phyloP scores from a whole-genome alignment of 352 stramenopile species.

The Globisporangium camurandrum region DNA sequence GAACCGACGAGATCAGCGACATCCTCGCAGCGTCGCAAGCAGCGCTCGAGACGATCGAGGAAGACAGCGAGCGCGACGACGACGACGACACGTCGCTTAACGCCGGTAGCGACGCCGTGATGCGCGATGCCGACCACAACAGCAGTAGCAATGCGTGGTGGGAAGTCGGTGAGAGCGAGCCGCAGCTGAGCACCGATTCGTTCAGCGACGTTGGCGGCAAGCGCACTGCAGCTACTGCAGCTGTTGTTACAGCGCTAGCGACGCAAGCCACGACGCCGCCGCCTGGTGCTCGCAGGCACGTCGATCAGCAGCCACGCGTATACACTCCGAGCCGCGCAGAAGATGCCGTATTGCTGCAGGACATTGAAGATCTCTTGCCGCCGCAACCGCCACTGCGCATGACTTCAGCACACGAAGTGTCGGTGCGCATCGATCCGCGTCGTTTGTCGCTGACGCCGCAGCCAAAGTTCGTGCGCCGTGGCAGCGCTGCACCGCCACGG shows the following conservation, averaged over 20 bases:
- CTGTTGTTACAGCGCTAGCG: too few species aligned
- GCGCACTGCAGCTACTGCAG: constrained; percentile 9
- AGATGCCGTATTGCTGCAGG: constrained; percentile 28
- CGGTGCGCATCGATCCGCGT: constrained; percentile 26
- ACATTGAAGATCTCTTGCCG: constrained; percentile 61
- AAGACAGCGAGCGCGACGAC: constrained; percentile 4
- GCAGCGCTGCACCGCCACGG: not conserved
- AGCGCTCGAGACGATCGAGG: constrained; percentile 13
- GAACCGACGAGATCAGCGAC: constrained; percentile 46
- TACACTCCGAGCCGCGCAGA: too few species aligned
- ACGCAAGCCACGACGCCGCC: not conserved
- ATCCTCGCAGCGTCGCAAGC: constrained; percentile 63
- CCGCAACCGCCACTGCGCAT: constrained; percentile 24
- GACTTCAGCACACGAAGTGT: constrained; percentile 38
- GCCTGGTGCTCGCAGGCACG: too few species aligned
- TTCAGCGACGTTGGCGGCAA: constrained; percentile 47
- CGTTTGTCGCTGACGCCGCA: constrained; percentile 41
- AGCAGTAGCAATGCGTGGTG: constrained; percentile 24
- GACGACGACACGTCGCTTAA: too few species aligned
- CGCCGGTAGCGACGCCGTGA: too few species aligned
- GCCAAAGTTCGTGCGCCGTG: constrained; percentile 14
- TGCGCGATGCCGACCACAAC: constrained; percentile 3
- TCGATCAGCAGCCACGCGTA: too few species aligned
- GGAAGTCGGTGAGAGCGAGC: constrained; percentile 33
- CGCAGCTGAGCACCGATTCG: constrained; percentile 20